These are phyloP conservation scores for Didymella lethalis DNA, from an alignment of 2,329 filamentous ascomycete species.

Conservation along the genomic window DNA sequence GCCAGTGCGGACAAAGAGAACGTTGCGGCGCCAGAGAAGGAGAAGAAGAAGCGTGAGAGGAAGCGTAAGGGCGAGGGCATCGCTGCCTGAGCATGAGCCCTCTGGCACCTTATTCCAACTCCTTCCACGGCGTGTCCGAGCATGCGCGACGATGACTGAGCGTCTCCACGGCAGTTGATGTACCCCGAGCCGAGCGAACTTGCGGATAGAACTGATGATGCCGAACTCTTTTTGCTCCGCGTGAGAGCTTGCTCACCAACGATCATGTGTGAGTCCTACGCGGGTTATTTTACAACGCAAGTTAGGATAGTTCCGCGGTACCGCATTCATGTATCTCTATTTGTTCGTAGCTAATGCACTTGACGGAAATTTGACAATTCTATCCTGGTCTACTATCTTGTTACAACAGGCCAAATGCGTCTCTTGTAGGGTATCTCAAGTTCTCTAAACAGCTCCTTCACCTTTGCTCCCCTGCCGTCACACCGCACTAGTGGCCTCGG, in stretches of 20 bases:
- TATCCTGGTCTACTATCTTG: not conserved
- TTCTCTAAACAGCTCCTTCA: not conserved
- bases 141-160: not conserved
- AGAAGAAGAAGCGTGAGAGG: constrained; percentile 47
- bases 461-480: not conserved
- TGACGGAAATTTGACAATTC: not conserved
- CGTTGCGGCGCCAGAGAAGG: constrained; percentile 26
- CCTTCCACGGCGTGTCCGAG: not conserved
- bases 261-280: not conserved
- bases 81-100: constrained; percentile 26
- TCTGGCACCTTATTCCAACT: not conserved
- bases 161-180: not conserved
- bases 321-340: not conserved
- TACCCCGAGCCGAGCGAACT: not conserved
- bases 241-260: not conserved
- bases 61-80: constrained; percentile 48
- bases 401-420: not conserved
- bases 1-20: constrained; percentile 37
- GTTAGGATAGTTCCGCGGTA: not conserved
- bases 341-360: constrained; percentile 3
- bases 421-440: no score
- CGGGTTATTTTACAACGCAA: not conserved
- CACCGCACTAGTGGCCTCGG: constrained; percentile 8
- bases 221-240: not conserved
- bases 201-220: not conserved